Base-by-base conservation (phyloP, 768 basidiomycete genomes). In the Psilocybe cyanescens region DNA sequence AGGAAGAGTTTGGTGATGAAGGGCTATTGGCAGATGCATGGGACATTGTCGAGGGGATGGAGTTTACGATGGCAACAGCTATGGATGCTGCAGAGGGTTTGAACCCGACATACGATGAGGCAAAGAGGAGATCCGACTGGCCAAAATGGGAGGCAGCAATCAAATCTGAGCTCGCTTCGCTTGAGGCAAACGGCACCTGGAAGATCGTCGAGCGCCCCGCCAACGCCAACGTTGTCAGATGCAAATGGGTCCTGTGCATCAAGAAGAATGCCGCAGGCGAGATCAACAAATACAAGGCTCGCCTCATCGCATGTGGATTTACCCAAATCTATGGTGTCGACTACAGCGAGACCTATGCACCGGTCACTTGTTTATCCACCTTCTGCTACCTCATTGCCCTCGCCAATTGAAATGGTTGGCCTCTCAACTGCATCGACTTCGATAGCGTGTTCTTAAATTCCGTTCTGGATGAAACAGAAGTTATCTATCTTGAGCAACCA, bases 221-320 rank as follows among this genome's bases (percentile, higher is more conserved):
- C 24, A 30, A 24, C 11, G 33, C 12, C 28, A 61, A 49, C 19
- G 19, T 57, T 35, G 55, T 61, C 3, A 48, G 35, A 11, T 50
- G 46, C 47, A 37, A 37, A n/a, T 58, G 57, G 57, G 79, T 83
- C 4, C 82, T 75, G 60, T 64, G 64, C 4, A 58, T 71, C 17
- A 85, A 86, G 63, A 49, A 66, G 19, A 75, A 81, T 19, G 19
- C 19, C 1, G 19, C 19, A 19, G 19, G 19, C 19, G 19, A 19
- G 19, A 19, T 19, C 19, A 50, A 61, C 69, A 0, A 41, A 64
- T 76, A 76, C 72, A 83, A 82, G 65, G 81, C 76, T 4, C 60
- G 77, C 1, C 67, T 84, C 0, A 78, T 83, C 0, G 78, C 80
- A 0, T 67, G 75, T 54, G 78, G 83, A 0, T 81, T 75, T 68